phyloP scores from a whole-genome alignment of 768 basidiomycete species.

The Amyloporia xantha region DNA sequence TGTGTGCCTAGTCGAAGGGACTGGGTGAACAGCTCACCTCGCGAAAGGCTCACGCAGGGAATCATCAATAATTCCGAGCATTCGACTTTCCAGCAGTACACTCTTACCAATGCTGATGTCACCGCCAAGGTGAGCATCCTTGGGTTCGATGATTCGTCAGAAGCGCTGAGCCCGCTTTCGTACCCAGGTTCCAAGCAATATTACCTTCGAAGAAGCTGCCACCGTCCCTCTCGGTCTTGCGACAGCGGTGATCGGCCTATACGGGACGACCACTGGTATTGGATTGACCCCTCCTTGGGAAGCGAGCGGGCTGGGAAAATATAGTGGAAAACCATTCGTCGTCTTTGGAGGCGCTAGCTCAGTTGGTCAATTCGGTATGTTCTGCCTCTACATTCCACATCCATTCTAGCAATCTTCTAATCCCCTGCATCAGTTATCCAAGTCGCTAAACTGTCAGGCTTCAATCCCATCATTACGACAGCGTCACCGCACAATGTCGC shows the following conservation, averaged over 20 bases:
- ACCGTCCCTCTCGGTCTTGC: conserved; percentile 34
- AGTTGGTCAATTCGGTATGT: conserved; percentile 26
- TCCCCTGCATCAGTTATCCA: conserved; percentile 17
- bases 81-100: conserved; percentile 21
- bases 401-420: neutral
- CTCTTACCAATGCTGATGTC: conserved; percentile 19
- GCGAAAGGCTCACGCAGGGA: conserved; percentile 2
- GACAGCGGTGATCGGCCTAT: conserved; percentile 33
- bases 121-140: conserved; percentile 15
- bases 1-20: neutral
- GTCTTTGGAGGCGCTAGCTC: conserved; percentile 24
- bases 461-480: conserved; percentile 24
- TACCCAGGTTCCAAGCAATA: conserved; percentile 27
- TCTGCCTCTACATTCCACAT: neutral
- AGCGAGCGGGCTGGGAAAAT: conserved; percentile 5
- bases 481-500: conserved; percentile 18
- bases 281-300: conserved; percentile 10
- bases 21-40: neutral
- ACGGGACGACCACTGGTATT: neutral
- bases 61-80: neutral
- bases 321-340: conserved; percentile 16
- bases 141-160: conserved; percentile 13
- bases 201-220: conserved; percentile 35
- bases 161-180: neutral
- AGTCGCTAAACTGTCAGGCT: conserved; percentile 21